Conservation (phyloP, 108 stramenopile genomes). For the Cyclotella baltica region DNA sequence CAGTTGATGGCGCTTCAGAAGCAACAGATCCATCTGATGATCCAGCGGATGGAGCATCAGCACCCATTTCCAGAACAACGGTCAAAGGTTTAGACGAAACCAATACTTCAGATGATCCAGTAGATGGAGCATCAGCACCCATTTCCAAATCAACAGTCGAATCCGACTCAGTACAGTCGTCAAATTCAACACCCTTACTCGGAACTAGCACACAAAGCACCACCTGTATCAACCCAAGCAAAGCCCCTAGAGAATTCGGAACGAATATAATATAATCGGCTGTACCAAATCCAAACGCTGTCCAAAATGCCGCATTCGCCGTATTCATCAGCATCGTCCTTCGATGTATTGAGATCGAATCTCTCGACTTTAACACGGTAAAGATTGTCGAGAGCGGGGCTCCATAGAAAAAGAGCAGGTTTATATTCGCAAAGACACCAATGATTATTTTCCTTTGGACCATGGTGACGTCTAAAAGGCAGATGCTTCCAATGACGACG, state of each 20-base stretch:
- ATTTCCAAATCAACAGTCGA: constrained; percentile 1
- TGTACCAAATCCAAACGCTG: constrained; percentile 71
- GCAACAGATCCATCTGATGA: no score
- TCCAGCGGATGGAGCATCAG: background rate
- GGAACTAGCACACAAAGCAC: constrained; percentile 48
- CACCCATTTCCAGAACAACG: background rate
- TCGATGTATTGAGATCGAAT: constrained; percentile 54
- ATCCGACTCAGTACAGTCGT: background rate
- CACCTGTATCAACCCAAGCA: constrained; percentile 73
- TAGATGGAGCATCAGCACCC: background rate
- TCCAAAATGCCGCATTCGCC: constrained; percentile 73
- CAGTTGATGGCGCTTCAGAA: no score
- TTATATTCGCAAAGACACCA: constrained; percentile 64
- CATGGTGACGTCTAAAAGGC: constrained; percentile 33
- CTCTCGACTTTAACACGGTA: constrained; percentile 54
- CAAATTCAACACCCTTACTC: background rate
- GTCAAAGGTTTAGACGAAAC: no score
- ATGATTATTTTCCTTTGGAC: constrained; percentile 57
- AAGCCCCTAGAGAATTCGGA: constrained; percentile 76
- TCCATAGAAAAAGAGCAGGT: constrained; percentile 84
- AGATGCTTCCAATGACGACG: constrained; percentile 48
- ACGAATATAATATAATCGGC: constrained; percentile 68
- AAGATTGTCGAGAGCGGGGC: constrained; percentile 80
- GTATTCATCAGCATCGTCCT: constrained; percentile 61
- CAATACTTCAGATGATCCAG: no score